These are phyloP conservation scores for Trypanosomatidae sp. DNA, from an alignment of 208 protist species.

Conservation along the genomic window DNA sequence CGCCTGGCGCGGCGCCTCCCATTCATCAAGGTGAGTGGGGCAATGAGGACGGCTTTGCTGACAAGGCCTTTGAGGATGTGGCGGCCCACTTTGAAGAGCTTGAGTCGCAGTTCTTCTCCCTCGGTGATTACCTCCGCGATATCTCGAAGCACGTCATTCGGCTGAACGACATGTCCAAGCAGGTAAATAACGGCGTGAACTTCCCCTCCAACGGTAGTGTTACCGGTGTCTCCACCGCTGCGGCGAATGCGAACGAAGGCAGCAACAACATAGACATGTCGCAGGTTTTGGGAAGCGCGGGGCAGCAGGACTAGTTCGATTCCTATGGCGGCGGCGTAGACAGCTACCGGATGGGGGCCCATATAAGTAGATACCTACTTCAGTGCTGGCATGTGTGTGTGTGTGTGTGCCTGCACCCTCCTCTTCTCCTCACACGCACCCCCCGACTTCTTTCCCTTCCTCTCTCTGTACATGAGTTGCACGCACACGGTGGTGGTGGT, in stretches of 20 bases:
- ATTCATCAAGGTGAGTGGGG: conserved; percentile 25
- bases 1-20: conserved; percentile 20
- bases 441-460: too few species aligned
- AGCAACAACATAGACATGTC: not conserved
- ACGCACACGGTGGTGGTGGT: not conserved
- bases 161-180: conserved; percentile 82
- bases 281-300: not conserved
- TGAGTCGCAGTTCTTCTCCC: conserved; percentile 69
- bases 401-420: not conserved
- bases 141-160: conserved; percentile 82
- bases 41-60: conserved; percentile 51
- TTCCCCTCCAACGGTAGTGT: not conserved
- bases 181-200: conserved; percentile 40
- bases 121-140: conserved; percentile 76
- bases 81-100: conserved; percentile 66
- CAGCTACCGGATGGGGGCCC: not conserved
- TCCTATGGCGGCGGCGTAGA: not conserved
- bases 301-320: not conserved
- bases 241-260: not conserved
- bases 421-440: not conserved
- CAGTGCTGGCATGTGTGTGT: not conserved
- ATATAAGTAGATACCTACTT: not conserved
- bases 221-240: not conserved
- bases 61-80: conserved; percentile 79
- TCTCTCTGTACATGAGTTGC: not conserved